Evolutionary conservation across 768 basidiomycete species (phyloP).

Genomic region (Sutorius australiensis): DNA sequence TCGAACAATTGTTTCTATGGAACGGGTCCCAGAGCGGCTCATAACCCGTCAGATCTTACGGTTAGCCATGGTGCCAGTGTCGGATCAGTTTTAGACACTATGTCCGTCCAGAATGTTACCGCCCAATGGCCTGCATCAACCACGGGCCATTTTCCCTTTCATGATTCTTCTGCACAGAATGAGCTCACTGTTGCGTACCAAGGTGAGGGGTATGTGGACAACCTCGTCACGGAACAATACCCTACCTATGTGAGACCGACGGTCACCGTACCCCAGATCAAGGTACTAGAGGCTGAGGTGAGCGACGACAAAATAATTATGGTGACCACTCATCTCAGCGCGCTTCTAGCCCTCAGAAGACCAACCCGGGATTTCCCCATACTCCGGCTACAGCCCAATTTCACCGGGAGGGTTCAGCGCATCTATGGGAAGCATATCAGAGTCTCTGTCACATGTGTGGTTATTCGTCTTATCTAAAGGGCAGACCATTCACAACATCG

Average conservation of each 20-base stretch:
- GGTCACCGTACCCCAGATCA: neutral
- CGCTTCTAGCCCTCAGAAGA: neutral
- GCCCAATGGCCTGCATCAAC: neutral
- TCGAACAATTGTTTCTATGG: neutral
- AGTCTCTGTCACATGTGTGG: conserved; percentile 5
- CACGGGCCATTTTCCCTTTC: neutral
- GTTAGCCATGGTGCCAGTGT: no score
- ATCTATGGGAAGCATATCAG: neutral
- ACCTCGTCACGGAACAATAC: neutral
- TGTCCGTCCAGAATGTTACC: neutral
- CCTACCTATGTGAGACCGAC: neutral
- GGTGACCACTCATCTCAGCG: neutral
- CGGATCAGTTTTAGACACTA: neutral
- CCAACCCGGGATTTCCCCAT: neutral
- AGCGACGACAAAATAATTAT: neutral
- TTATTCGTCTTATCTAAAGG: neutral
- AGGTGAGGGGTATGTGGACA: neutral
- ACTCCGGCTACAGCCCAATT: neutral
- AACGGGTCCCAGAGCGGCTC: neutral
- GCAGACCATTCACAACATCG: neutral
- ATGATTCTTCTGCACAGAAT: neutral
- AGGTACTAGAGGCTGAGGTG: neutral
- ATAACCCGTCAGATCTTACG: neutral
- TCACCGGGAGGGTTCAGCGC: neutral
- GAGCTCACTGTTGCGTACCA: neutral